Conservation (phyloP, 208 protist species). For the Leishmania major region DNA sequence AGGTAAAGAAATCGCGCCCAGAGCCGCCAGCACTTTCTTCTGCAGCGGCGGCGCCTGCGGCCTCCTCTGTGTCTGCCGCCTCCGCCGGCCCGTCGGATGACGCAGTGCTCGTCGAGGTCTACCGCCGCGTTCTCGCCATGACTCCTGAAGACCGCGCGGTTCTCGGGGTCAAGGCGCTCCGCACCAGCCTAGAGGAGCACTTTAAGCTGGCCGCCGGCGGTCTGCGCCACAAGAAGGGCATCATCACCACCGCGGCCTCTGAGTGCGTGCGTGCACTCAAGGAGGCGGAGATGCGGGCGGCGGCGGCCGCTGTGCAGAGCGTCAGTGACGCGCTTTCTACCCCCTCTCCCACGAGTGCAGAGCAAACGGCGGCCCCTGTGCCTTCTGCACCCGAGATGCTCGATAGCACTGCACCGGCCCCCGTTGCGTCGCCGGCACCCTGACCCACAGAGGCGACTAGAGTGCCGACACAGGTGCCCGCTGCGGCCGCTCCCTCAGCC, state of each 20-base stretch:
- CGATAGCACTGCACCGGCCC: not conserved
- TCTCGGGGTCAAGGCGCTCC: conserved; percentile 71
- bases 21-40: not conserved
- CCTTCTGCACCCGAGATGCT: not conserved
- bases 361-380: not conserved
- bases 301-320: conserved; percentile 2
- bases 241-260: conserved; percentile 66
- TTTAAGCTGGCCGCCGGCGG: conserved; percentile 47
- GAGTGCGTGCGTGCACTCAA: conserved; percentile 70
- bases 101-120: conserved; percentile 67
- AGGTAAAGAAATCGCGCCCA: not conserved
- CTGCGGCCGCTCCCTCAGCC: not conserved
- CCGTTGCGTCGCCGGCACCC: not conserved
- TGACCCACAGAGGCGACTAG: not conserved
- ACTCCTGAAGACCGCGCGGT: conserved; percentile 42
- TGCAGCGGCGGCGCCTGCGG: not conserved
- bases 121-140: conserved; percentile 64
- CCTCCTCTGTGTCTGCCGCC: not conserved
- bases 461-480: not conserved
- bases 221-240: conserved; percentile 54
- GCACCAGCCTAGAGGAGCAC: conserved; percentile 51
- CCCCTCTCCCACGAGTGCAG: not conserved
- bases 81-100: conserved; percentile 43
- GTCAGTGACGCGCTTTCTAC: not conserved
- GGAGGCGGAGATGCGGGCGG: conserved; percentile 49